phyloP scores from a whole-genome alignment of 2,329 filamentous ascomycete species.

The Chaetomium sp. region DNA sequence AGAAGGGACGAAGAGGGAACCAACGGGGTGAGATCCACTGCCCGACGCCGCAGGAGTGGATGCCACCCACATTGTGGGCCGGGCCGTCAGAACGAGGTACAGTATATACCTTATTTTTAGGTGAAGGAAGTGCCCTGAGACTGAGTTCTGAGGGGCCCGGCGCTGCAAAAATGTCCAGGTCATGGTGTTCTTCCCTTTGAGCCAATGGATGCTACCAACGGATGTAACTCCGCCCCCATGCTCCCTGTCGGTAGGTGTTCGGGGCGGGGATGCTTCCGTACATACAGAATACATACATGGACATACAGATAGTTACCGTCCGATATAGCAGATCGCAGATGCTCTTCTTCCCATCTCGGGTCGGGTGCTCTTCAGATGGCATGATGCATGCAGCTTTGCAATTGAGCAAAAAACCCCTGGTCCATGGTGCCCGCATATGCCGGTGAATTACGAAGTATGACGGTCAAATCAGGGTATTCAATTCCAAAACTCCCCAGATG shows the following conservation, averaged over 20 bases:
- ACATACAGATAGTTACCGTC: not conserved
- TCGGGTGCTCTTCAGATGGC: constrained; percentile 6
- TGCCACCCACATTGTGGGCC: not conserved
- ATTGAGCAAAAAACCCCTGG: not conserved
- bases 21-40: not conserved
- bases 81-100: too few relatives aligned
- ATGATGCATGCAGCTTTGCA: constrained; percentile 1
- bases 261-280: not conserved
- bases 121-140: not conserved
- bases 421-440: not conserved
- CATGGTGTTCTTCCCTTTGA: not conserved
- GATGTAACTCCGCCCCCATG: not conserved
- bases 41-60: not conserved
- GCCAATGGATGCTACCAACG: not conserved
- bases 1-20: not conserved
- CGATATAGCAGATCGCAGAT: constrained; percentile 6
- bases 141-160: not conserved
- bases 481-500: constrained; percentile 14
- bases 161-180: not conserved
- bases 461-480: constrained; percentile 21
- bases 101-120: not conserved
- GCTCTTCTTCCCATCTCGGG: not conserved
- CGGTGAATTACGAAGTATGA: constrained; percentile 10
- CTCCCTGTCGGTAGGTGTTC: not conserved
- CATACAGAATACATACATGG: not conserved